phyloP scores from a whole-genome alignment of 768 basidiomycete genomes.

The Mycena chlorophos region DNA sequence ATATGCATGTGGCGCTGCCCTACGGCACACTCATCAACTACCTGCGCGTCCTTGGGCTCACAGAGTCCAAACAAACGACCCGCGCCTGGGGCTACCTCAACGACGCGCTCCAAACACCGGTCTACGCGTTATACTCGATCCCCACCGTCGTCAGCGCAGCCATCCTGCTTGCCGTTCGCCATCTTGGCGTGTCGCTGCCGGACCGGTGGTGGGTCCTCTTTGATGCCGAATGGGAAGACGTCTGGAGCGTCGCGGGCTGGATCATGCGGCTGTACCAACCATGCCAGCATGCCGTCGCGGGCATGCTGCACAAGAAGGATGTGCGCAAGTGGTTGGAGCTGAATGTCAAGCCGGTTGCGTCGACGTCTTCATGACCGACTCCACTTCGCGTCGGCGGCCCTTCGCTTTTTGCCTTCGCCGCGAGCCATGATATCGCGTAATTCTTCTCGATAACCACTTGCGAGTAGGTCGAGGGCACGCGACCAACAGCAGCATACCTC shows the following conservation, averaged over 20 bases:
- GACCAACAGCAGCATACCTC: no score
- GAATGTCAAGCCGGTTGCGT: no score
- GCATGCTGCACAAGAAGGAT: constrained; percentile 74
- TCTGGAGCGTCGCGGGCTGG: constrained; percentile 81
- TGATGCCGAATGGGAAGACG: constrained; percentile 87
- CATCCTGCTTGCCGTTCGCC: constrained; percentile 78
- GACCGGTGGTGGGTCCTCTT: constrained; percentile 94
- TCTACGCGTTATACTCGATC: constrained; percentile 86
- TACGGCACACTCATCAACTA: constrained; percentile 96
- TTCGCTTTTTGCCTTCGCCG: no score
- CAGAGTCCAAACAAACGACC: constrained; percentile 62
- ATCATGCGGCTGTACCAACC: constrained; percentile 79
- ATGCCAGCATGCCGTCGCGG: constrained; percentile 45
- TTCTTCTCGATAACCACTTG: no score
- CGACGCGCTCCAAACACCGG: constrained; percentile 91
- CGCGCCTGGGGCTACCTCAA: constrained; percentile 94
- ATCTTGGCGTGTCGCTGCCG: constrained; percentile 70
- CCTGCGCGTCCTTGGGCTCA: constrained; percentile 84
- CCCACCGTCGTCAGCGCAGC: constrained; percentile 88
- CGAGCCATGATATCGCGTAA: no score
- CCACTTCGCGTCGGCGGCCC: no score
- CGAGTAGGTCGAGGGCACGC: no score
- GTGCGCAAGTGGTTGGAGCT: constrained; percentile 84
- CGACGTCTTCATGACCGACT: no score
- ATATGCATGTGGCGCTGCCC: constrained; percentile 89